Conservation (phyloP, 1,284 basidiomycete genomes). For the Exobasidium rhododendri region DNA sequence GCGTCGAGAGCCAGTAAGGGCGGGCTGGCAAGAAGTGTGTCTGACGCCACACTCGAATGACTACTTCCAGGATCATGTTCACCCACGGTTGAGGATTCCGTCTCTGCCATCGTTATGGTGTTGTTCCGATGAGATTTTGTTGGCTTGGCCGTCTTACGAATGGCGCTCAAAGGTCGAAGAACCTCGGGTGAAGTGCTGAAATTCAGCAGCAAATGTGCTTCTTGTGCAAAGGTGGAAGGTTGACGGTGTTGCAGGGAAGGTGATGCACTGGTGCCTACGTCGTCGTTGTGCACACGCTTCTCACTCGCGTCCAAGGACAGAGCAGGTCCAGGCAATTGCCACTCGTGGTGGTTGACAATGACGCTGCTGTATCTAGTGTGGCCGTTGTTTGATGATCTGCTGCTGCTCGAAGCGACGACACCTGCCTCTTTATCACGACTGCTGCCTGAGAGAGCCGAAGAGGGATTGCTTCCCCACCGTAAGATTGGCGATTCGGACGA, state of each 20-base stretch:
- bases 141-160: slow-evolving; percentile 7
- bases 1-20: slow-evolving; percentile 8
- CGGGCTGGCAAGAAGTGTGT: background rate
- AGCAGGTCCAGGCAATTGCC: slow-evolving; percentile 1
- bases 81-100: background rate
- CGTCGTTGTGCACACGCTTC: background rate
- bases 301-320: background rate
- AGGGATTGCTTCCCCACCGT: slow-evolving; percentile 17
- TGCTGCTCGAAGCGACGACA: background rate
- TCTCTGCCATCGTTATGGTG: background rate
- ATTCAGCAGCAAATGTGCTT: slow-evolving; percentile 28
- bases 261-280: background rate
- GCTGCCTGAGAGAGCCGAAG: background rate
- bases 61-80: background rate
- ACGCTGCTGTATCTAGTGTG: background rate
- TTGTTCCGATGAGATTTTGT: background rate
- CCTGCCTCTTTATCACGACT: background rate
- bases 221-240: slow-evolving; percentile 16
- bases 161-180: slow-evolving; percentile 20
- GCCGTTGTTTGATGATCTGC: background rate
- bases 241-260: background rate
- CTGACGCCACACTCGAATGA: background rate
- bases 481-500: slow-evolving; percentile 37
- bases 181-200: slow-evolving; percentile 38
- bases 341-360: background rate